A percentile compares a stretch with the other conserved stretches of the same genome.
These are phyloP conservation scores for Sclerotinia sclerotiorum DNA, from an alignment of 2,329 filamentous ascomycete species.

Conservation along the genomic window DNA sequence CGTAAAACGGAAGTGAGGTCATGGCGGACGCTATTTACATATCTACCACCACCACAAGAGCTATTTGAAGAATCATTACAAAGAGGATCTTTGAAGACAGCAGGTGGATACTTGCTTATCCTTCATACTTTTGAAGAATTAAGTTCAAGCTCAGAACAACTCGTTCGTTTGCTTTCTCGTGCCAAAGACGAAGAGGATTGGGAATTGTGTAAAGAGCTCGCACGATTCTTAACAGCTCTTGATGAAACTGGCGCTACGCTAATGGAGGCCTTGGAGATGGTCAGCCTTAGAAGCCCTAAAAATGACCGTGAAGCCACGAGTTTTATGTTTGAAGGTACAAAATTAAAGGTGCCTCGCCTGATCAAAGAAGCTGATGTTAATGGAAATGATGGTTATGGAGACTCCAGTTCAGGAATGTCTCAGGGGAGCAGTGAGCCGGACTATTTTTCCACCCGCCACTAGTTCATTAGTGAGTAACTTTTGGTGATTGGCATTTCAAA, in stretches of 20 bases:
- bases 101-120: constrained; percentile 92
- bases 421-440: constrained; percentile 33
- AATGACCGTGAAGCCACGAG: constrained; percentile 40
- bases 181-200: constrained; percentile 86
- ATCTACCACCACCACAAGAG: constrained; percentile 85
- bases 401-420: constrained; percentile 24
- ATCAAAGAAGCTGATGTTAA: constrained; percentile 35
- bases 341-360: constrained; percentile 37
- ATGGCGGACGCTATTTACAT: constrained; percentile 90
- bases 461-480: background rate
- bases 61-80: constrained; percentile 91
- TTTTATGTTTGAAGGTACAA: constrained; percentile 44
- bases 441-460: constrained; percentile 23
- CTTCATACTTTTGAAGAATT: constrained; percentile 79
- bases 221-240: constrained; percentile 89
- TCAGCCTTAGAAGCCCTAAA: constrained; percentile 48
- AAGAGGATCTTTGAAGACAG: constrained; percentile 85
- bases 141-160: constrained; percentile 68
- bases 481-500: constrained; percentile 11
- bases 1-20: constrained; percentile 94
- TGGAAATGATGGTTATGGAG: constrained; percentile 39
- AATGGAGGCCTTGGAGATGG: constrained; percentile 66
- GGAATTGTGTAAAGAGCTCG: constrained; percentile 93
- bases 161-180: constrained; percentile 75
- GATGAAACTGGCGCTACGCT: constrained; percentile 84